Base-by-base conservation (phyloP, 2,329 filamentous ascomycete species). In the Xylaria sp. region DNA sequence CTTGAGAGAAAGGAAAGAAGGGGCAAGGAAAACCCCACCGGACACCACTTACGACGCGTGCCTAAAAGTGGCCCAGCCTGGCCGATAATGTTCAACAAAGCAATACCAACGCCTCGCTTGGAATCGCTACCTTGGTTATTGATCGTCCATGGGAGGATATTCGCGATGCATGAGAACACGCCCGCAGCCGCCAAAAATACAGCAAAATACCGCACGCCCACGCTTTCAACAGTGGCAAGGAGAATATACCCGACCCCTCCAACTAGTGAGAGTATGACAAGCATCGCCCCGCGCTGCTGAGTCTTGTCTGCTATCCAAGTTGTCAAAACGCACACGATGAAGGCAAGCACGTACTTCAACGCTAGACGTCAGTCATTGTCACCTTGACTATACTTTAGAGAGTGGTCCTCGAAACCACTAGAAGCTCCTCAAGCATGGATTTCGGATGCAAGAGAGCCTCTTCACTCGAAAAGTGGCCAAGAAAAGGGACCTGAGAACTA, bases 71-170 rank as follows among this genome's bases (percentile, higher is more conserved):
- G 88, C 0, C 88, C 88, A 69, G 86, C 88, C 76, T 90, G 90
- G 0, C 90, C 90, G 25, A 79, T 65, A 12, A 89, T 72, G 72
- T 90, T 90, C 62, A 91, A 78, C 40, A 92, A 79, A 1, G 88
- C 85, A 59, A 92, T 88, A 5, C 87, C 87, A 21, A 87, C 85
- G 16, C 90, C 91, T 18, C 89, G 83, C 66, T 89, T 86, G 0
- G 88, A 90, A 75, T 91, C 90, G 44, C 83, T 88, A 16, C 90
- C 90, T 78, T 92, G 90, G 76, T 92, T 92, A 76, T 92, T 89
- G 40, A 90, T 79, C 18, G 75, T 77, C 91, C 91, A 93, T 0
- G 91, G 89, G 18, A 93, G 82, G 25, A 91, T 89, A 72, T 92
- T 90, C 1, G 87, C 86, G 70, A 93, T 91, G 18, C 85, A 85